phyloP scores from a whole-genome alignment of 192 early-diverging fungal species.

The Linnemannia exigua region DNA sequence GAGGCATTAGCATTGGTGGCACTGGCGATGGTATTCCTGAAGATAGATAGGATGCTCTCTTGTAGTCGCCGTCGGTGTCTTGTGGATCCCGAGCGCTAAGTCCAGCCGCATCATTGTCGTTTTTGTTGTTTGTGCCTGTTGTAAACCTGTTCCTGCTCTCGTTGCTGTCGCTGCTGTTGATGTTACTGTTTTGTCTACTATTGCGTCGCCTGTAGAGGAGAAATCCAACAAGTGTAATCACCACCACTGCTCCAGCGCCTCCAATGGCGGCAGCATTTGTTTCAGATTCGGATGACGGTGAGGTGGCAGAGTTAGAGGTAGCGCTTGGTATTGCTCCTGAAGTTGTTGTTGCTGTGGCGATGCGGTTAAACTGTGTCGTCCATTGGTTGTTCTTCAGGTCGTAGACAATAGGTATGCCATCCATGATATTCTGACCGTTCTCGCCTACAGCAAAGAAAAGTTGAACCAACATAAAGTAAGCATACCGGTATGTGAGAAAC shows the following conservation, averaged over 20 bases:
- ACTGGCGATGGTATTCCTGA: too few species aligned
- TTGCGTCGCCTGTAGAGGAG: neutral
- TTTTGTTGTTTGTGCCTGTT: too few species aligned
- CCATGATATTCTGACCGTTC: neutral
- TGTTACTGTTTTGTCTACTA: neutral
- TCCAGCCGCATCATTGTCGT: neutral
- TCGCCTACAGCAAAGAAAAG: neutral
- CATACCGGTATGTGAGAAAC: too few species aligned
- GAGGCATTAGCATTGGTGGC: too few species aligned
- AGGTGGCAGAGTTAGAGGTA: neutral
- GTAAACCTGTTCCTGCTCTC: too few species aligned
- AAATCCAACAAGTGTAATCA: neutral
- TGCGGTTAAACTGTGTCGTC: neutral
- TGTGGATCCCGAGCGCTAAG: too few species aligned
- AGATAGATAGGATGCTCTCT: too few species aligned
- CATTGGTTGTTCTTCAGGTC: neutral
- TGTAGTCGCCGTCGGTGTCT: too few species aligned
- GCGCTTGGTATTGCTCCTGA: neutral
- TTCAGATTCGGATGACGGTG: neutral
- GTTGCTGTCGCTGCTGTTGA: too few species aligned
- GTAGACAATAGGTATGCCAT: neutral
- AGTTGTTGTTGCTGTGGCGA: neutral
- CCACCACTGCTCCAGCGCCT: neutral
- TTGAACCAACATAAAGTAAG: neutral
- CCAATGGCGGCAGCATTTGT: neutral